Percentiles rank a stretch among this genome's conserved stretches.
These are phyloP conservation scores for Sclerotinia minor DNA, from an alignment of 2,329 filamentous ascomycete species.

Conservation along the genomic window DNA sequence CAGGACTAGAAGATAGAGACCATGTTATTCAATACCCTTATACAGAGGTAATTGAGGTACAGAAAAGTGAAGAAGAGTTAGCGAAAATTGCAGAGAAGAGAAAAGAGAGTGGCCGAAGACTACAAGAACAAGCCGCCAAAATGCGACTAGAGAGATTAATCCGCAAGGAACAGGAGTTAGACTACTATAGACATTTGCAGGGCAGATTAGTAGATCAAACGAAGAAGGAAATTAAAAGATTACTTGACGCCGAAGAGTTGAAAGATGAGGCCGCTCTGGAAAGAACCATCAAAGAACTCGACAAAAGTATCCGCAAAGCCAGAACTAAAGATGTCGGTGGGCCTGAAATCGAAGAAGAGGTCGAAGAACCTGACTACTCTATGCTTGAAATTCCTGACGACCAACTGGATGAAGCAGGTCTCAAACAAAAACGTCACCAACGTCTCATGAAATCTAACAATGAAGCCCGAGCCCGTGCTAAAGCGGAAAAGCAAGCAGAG, in stretches of 20 bases:
- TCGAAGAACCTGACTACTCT: constrained; percentile 80
- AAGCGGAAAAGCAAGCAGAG: constrained; percentile 92
- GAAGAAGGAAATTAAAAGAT: constrained; percentile 86
- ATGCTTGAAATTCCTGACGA: constrained; percentile 88
- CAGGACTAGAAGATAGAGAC: constrained; percentile 84
- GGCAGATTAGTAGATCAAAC: constrained; percentile 68
- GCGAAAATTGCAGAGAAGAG: constrained; percentile 88
- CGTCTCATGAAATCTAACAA: constrained; percentile 91
- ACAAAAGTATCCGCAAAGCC: constrained; percentile 84
- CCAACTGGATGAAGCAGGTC: constrained; percentile 82
- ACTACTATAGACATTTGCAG: constrained; percentile 88
- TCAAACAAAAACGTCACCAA: constrained; percentile 93
- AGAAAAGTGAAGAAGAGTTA: constrained; percentile 94
- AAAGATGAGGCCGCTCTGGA: constrained; percentile 89
- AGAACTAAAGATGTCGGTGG: constrained; percentile 91
- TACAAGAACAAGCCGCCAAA: constrained; percentile 96
- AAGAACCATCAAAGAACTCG: constrained; percentile 81
- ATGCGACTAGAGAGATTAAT: constrained; percentile 95
- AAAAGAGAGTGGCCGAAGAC: constrained; percentile 84
- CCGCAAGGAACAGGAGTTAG: constrained; percentile 91
- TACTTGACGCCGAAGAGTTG: constrained; percentile 87
- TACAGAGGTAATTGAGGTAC: constrained; percentile 83
- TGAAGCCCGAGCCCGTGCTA: constrained; percentile 88
- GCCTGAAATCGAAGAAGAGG: constrained; percentile 73
- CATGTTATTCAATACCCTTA: constrained; percentile 89